Percentiles rank a stretch among this genome's conserved stretches.
These are phyloP conservation scores for Rosa multiflora DNA, from an alignment of 306 rosid species.

Conservation along the genomic window DNA sequence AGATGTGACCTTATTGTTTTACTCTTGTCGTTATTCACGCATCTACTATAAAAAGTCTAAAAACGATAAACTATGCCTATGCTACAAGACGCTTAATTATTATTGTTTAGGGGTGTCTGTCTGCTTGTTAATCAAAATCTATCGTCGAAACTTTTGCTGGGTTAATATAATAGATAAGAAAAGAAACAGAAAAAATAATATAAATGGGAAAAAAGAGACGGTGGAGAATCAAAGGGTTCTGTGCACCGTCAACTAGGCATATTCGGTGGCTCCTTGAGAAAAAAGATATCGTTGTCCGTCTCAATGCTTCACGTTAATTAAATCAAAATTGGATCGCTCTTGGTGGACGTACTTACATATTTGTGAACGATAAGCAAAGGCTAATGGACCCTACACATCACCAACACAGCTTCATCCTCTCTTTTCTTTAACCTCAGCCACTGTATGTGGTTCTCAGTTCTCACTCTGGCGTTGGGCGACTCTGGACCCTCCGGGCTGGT, in stretches of 20 bases:
- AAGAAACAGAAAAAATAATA: not conserved
- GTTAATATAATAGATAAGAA: not conserved
- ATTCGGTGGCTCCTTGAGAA: conserved; percentile 34
- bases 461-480: not conserved
- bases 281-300: conserved; percentile 48
- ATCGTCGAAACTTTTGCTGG: not conserved
- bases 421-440: conserved; percentile 37
- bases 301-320: conserved; percentile 6
- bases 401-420: conserved; percentile 11
- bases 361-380: conserved; percentile 35
- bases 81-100: not conserved
- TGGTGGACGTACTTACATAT: conserved; percentile 28
- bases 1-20: not conserved
- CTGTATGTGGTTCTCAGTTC: conserved; percentile 52
- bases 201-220: conserved; percentile 32
- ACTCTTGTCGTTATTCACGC: not conserved
- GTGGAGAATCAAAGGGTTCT: conserved; percentile 52
- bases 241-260: conserved; percentile 62
- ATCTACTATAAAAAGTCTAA: not conserved
- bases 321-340: conserved; percentile 22
- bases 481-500: conserved; percentile 26
- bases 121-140: not conserved
- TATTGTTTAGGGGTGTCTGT: not conserved
- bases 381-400: conserved; percentile 45
- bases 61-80: not conserved